These are phyloP conservation scores for Laburnicola sp. DNA, from an alignment of 2,329 filamentous ascomycete genomes.

Conservation along the genomic window DNA sequence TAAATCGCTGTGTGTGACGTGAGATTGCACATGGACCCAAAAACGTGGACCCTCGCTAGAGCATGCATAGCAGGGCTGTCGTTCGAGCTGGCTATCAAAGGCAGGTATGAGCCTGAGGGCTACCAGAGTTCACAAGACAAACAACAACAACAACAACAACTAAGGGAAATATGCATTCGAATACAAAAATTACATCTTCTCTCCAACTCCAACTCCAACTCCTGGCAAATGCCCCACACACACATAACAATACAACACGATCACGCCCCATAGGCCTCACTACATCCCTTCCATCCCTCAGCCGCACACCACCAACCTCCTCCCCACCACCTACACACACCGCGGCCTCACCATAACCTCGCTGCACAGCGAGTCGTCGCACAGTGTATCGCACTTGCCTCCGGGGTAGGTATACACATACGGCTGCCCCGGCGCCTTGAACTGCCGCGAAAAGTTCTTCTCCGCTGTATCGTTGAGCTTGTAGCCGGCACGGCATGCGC, in stretches of 20 bases:
- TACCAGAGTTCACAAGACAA: neutral
- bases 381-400: slow-evolving; percentile 27
- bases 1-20: no score
- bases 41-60: no score
- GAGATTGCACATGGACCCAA: no score
- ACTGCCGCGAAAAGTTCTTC: slow-evolving; percentile 35
- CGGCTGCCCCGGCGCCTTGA: slow-evolving; percentile 27
- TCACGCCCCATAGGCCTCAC: no score
- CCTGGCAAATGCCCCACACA: neutral
- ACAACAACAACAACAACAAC: no score
- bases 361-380: slow-evolving; percentile 23
- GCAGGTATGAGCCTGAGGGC: no score
- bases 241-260: no score
- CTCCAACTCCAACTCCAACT: neutral
- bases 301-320: neutral
- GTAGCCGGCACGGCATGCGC: slow-evolving; percentile 34
- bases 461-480: slow-evolving; percentile 21
- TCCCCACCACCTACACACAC: slow-evolving; percentile 14
- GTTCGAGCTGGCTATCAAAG: no score
- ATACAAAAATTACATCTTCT: neutral
- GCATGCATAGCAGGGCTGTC: no score
- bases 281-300: no score
- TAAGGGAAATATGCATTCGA: neutral
- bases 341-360: slow-evolving; percentile 27
- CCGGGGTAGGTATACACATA: slow-evolving; percentile 30